phyloP scores from a whole-genome alignment of 1,139 yeast genomes.

The Schwanniomyces etchellsii region DNA sequence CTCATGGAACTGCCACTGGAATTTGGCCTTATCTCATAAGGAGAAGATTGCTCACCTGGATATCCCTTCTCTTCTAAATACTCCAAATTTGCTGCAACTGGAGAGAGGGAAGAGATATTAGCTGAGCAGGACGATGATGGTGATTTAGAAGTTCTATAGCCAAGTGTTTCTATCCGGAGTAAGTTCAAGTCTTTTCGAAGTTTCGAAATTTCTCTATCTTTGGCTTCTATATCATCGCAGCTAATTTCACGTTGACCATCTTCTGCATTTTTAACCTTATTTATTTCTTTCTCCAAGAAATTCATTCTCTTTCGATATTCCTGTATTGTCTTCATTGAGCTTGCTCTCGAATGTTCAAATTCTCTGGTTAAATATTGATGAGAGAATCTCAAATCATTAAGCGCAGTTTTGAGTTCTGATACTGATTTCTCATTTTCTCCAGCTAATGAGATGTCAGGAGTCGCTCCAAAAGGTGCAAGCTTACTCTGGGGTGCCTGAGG shows the following conservation, averaged over 20 bases:
- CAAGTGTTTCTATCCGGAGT: conserved; percentile 47
- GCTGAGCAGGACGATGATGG: conserved; percentile 8
- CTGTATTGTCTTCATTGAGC: conserved; percentile 41
- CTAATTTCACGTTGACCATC: conserved; percentile 2
- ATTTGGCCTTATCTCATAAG: conserved; percentile 14
- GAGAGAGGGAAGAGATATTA: conserved; percentile 13
- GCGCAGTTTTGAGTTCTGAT: conserved; percentile 47
- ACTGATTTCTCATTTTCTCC: conserved; percentile 22
- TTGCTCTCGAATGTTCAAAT: conserved; percentile 51
- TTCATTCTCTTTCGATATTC: conserved; percentile 42
- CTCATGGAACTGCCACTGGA: conserved; percentile 16
- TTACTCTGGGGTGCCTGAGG: background rate
- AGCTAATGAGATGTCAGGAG: conserved; percentile 22
- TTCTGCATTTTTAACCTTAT: conserved; percentile 15
- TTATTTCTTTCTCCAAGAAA: conserved; percentile 40
- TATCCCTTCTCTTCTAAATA: conserved; percentile 6
- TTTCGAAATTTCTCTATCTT: conserved; percentile 40
- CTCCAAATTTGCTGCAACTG: conserved; percentile 14
- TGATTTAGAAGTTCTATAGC: conserved; percentile 14
- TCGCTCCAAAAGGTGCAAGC: conserved; percentile 19
- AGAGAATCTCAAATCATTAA: conserved; percentile 57
- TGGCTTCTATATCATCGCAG: conserved; percentile 21
- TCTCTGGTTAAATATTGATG: conserved; percentile 59
- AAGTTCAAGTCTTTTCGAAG: conserved; percentile 44
- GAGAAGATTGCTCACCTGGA: conserved; percentile 12